Conservation (phyloP, 1,284 basidiomycete genomes). For the Ustilago xerochloae region DNA sequence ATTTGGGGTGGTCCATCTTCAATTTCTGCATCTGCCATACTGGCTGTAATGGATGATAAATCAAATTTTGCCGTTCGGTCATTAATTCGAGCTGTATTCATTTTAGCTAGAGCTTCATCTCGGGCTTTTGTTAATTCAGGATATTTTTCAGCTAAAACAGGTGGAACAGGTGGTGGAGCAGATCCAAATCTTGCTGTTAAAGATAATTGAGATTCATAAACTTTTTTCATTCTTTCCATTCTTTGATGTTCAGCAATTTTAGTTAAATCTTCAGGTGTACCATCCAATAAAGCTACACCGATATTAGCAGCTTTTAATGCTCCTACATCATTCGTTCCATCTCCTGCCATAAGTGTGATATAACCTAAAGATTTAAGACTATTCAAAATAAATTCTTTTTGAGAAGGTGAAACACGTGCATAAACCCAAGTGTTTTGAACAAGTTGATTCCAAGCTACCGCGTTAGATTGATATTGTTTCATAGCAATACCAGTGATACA, state of each 20-base stretch:
- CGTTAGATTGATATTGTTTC: slow-evolving; percentile 57
- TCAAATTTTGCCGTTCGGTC: slow-evolving; percentile 65
- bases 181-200: slow-evolving; percentile 58
- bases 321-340: slow-evolving; percentile 68
- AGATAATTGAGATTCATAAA: slow-evolving; percentile 65
- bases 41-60: slow-evolving; percentile 57
- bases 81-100: slow-evolving; percentile 47
- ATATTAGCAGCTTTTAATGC: slow-evolving; percentile 68
- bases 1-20: slow-evolving; percentile 68
- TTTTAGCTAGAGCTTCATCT: slow-evolving; percentile 59
- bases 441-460: slow-evolving; percentile 57
- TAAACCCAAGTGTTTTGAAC: slow-evolving; percentile 67
- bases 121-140: slow-evolving; percentile 66
- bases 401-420: slow-evolving; percentile 65
- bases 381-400: slow-evolving; percentile 67
- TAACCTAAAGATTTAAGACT: slow-evolving; percentile 64
- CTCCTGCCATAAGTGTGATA: slow-evolving; percentile 67
- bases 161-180: slow-evolving; percentile 64
- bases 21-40: slow-evolving; percentile 63
- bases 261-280: slow-evolving; percentile 63
- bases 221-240: slow-evolving; percentile 67
- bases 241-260: slow-evolving; percentile 66
- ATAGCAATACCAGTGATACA: slow-evolving; percentile 67
- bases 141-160: slow-evolving; percentile 57
- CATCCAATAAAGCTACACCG: slow-evolving; percentile 66